Evolutionary conservation across 2,329 filamentous ascomycete species (phyloP).

Genomic region (Sporothrix globosa): DNA sequence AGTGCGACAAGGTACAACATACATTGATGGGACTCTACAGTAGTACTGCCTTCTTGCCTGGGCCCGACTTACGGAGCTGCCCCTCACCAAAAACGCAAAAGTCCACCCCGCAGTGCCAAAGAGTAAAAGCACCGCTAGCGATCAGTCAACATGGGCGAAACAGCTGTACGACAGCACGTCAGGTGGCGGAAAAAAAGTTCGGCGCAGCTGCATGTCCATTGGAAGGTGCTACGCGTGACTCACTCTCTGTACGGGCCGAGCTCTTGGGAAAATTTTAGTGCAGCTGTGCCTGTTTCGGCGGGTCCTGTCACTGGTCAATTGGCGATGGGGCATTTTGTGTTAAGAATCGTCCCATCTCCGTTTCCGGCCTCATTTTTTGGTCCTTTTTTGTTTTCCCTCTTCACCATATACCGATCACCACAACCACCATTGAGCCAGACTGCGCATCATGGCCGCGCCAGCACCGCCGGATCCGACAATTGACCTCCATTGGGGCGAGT

Average conservation of each 20-base stretch:
- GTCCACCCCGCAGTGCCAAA: no score
- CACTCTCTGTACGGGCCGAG: neutral
- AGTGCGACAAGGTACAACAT: no score
- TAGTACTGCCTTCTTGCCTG: no score
- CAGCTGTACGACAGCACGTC: no score
- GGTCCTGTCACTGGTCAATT: neutral
- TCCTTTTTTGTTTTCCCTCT: neutral
- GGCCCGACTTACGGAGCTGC: constrained; percentile 18
- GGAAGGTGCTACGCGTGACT: constrained; percentile 1
- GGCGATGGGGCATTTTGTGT: neutral
- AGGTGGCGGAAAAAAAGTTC: constrained; percentile 24
- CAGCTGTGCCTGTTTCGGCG: constrained; percentile 8
- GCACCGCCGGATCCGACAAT: constrained; percentile 33
- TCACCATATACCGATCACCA: neutral
- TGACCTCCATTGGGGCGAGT: constrained; percentile 35
- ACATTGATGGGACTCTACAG: no score
- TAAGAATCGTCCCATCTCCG: neutral
- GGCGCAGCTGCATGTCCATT: neutral
- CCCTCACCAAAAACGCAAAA: neutral
- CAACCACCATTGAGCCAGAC: neutral
- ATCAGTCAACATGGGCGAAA: no score
- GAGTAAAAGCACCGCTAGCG: no score
- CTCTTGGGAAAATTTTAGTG: constrained; percentile 1
- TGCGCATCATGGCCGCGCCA: constrained; percentile 20
- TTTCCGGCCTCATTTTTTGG: no score